Evolutionary conservation across 768 basidiomycete species (phyloP).

Genomic region (Suillus ampliporus): DNA sequence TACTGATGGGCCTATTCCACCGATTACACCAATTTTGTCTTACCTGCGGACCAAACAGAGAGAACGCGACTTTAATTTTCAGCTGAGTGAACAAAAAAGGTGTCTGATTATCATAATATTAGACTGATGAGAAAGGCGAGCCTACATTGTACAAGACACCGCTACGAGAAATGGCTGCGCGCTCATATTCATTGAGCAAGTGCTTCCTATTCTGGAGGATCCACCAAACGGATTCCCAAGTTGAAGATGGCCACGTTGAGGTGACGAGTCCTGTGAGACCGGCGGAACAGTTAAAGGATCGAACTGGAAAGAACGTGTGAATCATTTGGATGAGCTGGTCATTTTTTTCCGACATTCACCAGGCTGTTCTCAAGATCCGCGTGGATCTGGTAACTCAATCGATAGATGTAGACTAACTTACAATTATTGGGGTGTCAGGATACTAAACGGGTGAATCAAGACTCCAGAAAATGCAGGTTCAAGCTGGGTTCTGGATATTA

Average conservation of each 20-base stretch:
- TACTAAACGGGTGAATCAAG: neutral
- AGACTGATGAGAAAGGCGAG: conserved; percentile 7
- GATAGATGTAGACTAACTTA: neutral
- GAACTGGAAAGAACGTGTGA: conserved; percentile 11
- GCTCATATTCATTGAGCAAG: neutral
- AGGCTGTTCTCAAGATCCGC: conserved; percentile 8
- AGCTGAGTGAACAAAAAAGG: neutral
- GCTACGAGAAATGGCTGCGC: neutral
- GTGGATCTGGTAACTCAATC: neutral
- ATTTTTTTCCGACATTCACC: neutral
- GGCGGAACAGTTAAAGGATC: conserved; percentile 24
- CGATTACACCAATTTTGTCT: neutral
- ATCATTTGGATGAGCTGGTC: conserved; percentile 1
- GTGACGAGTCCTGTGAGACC: conserved; percentile 27
- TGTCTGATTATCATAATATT: conserved; percentile 2
- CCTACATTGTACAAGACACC: conserved; percentile 1
- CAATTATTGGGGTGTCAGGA: neutral
- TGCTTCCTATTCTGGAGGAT: conserved; percentile 20
- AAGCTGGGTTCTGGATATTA: too few relatives aligned
- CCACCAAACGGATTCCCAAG: conserved; percentile 32
- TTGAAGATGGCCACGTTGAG: conserved; percentile 21
- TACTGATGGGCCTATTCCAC: neutral
- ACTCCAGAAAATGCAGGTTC: neutral
- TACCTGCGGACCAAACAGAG: neutral
- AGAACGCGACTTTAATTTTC: neutral